A percentile compares a stretch with the other conserved stretches of the same genome.
Conservation (phyloP, 2,329 filamentous ascomycete species). For the Trichoderma asperellum region DNA sequence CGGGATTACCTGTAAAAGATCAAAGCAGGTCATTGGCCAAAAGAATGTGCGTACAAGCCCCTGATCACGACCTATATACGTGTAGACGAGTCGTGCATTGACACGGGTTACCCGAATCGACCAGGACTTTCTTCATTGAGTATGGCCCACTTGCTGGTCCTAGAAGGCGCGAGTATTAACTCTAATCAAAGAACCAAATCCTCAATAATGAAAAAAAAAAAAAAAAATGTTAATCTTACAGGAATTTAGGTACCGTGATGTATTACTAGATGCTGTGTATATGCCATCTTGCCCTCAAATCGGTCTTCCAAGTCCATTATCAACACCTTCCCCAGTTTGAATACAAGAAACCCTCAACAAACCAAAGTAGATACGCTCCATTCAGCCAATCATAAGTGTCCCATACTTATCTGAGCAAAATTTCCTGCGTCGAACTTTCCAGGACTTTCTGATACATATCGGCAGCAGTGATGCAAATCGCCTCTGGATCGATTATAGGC, state of each 20-base stretch:
- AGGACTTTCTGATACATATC: too few species aligned
- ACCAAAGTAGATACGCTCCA: too few species aligned
- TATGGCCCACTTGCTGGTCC: neutral
- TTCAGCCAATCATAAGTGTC: too few species aligned
- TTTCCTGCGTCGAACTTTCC: too few species aligned
- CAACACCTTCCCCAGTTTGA: too few species aligned
- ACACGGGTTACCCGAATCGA: neutral
- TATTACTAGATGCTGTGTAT: too few species aligned
- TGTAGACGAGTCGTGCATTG: neutral
- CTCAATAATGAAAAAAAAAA: neutral
- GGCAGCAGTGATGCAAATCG: too few species aligned
- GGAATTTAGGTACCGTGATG: neutral
- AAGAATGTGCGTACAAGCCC: neutral
- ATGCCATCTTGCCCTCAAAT: too few species aligned
- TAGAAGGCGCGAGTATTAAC: neutral
- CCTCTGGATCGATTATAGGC: too few species aligned
- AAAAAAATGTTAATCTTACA: neutral
- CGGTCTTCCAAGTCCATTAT: too few species aligned
- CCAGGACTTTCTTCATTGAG: neutral
- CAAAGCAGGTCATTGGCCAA: neutral
- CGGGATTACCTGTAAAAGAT: neutral
- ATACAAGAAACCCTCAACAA: too few species aligned
- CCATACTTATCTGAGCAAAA: too few species aligned
- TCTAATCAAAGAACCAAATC: neutral
- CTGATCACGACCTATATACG: neutral